Conservation (phyloP, 805 yeast genomes). For the Yamadazyma endophytica region DNA sequence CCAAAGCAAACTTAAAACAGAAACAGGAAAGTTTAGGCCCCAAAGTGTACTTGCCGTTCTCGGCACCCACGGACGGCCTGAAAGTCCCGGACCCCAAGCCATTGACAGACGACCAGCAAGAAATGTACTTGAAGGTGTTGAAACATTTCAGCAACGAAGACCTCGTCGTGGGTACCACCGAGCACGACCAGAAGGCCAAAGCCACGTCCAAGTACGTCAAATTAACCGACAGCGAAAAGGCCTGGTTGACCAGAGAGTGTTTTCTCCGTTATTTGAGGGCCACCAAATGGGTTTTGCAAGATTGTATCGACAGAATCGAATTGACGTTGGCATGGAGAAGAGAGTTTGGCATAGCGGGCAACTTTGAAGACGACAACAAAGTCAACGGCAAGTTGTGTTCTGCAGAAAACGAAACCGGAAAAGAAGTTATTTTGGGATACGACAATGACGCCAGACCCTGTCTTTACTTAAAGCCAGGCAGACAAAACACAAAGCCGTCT, state of each 20-base stretch:
- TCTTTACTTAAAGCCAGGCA: slow-evolving; percentile 85
- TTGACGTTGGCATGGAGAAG: slow-evolving; percentile 89
- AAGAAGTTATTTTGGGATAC: slow-evolving; percentile 85
- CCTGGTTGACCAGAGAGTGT: slow-evolving; percentile 94
- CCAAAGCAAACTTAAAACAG: slow-evolving; percentile 6
- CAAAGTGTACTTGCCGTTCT: slow-evolving; percentile 16
- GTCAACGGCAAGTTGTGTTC: slow-evolving; percentile 53
- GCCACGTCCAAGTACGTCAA: slow-evolving; percentile 20
- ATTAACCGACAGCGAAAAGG: slow-evolving; percentile 53
- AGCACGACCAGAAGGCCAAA: slow-evolving; percentile 41
- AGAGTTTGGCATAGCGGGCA: slow-evolving; percentile 65
- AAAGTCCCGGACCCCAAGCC: slow-evolving; percentile 45
- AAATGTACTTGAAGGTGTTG: slow-evolving; percentile 60
- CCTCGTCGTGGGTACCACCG: slow-evolving; percentile 47
- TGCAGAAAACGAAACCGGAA: slow-evolving; percentile 84
- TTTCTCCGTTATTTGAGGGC: slow-evolving; percentile 87
- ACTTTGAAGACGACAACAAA: slow-evolving; percentile 39
- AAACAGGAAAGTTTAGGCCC: slow-evolving; percentile 7
- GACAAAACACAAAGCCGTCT: slow-evolving; percentile 90
- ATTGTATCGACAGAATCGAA: slow-evolving; percentile 70
- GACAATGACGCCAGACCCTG: slow-evolving; percentile 92
- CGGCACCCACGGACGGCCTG: slow-evolving; percentile 26
- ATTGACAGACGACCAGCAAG: slow-evolving; percentile 52
- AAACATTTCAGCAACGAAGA: slow-evolving; percentile 55
- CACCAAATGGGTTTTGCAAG: slow-evolving; percentile 78